Base-by-base conservation (phyloP, 352 stramenopile species). In the Thalassiosira hispida region DNA sequence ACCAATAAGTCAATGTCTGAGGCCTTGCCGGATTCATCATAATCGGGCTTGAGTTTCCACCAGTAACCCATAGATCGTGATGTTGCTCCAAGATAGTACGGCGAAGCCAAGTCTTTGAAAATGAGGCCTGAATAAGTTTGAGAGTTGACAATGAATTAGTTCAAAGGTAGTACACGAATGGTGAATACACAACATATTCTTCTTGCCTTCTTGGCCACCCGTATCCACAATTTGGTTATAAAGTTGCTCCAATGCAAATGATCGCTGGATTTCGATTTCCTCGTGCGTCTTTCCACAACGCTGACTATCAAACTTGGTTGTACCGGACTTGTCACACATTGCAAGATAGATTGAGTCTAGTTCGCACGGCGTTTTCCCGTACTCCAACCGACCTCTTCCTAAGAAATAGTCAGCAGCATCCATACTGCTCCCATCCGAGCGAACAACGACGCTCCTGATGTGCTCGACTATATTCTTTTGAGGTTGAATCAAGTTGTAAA, bases 31-130 rank as follows among this genome's bases (percentile, higher is more conserved):
- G 71, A 80, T 31, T 53, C 44, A 68, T 85, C 55, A 67, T 94
- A 94, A 73, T 94, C 90, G 22, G 81, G 77, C 49, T 94, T 93
- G 25, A 91, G 29, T 51, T 94, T 94, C 33, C 67, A 83, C 90
- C 90, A 94, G 44, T 89, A 92, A n/a, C 77, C 69, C 9, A 87
- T 63, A 9, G 35, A 73, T 38, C 85, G 44, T 7, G 74, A 88
- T 22, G 56, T 55, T 16, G 73, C 57, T 22, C 79, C 73, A 35
- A 76, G 73, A 69, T 90, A 80, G 62, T 94, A 94, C 2, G 87
- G 86, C 23, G 85, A 85, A 5, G 81, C 77, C 18, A 94, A 62
- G 76, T 94, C 88, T 60, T 94, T 94, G 6, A 94, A 67, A 23
- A 94, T 42, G 14, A 94, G 29, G 0, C 90, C 33, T 42, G 33